Evolutionary conservation across 208 protist species (phyloP), one percentile per base, ranked within the genome.

Genomic region (Wallacemonas sp.): DNA sequence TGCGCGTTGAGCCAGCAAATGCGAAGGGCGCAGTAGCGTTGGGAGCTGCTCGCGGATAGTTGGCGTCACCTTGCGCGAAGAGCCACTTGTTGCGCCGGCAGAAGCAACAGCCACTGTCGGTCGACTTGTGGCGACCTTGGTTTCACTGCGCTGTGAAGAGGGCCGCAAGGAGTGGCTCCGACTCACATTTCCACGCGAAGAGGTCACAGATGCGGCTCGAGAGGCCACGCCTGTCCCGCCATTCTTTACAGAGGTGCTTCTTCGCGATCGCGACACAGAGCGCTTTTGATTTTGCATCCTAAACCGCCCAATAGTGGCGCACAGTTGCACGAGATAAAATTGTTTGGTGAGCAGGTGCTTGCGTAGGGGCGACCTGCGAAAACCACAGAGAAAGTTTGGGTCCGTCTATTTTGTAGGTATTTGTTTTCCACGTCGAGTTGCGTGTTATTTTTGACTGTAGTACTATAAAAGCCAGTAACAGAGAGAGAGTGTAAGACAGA

Each of bases 21-120:
- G 33, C 36, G 41, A 31, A 3, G 56, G 34, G 24, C 38, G 56
- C 26, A 47, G 0, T 28, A 24, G 27, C 11, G 3, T 14, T 2
- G 56, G 56, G 1, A 62, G 56, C 39, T 62, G 56, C 3, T 62
- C 56, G 14, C 56, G 56, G 11, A 62, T 31, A 15, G 56, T 47
- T 24, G 34, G 22, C 24, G 26, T 27, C 15, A 27, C 38, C 19
- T 44, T 34, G 19, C 39, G 22, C 6, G 39, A 6, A 5, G 56
- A 33, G 2, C 12, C 36, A 21, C 11, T 24, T 21, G 56, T 22
- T 9, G 56, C 5, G 24, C n/a, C 12, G n/a, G 54, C n/a, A 11
- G 15, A 24, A 17, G n/a, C 5, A 9, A 8, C 0, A 11, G 19
- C 39, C 6, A 39, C 27, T 3, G 34, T 24, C 2, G 56, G 19